Percentiles rank a stretch among this genome's conserved stretches.
Evolutionary conservation across 306 rosid genomes (phyloP).

Genomic region (Gillenia trifoliata): DNA sequence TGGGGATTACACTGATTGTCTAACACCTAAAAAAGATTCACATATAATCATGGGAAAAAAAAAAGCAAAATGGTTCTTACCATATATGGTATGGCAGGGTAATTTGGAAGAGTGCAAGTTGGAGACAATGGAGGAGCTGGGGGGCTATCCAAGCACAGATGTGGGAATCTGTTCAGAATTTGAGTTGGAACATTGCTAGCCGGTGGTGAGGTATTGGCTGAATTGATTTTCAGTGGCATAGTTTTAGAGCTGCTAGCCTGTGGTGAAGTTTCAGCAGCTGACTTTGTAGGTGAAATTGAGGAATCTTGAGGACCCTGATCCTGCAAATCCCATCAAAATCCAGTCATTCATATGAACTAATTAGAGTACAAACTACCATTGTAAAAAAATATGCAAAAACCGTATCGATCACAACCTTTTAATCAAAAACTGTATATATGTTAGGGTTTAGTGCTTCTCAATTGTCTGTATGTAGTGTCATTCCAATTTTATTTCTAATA

Average conservation of each 20-base stretch:
- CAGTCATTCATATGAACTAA: not conserved
- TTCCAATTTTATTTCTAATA: too few species aligned
- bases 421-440: not conserved
- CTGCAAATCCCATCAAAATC: not conserved
- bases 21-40: too few species aligned
- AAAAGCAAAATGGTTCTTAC: slow-evolving; percentile 4
- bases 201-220: not conserved
- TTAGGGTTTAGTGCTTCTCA: not conserved
- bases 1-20: not conserved
- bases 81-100: slow-evolving; percentile 10
- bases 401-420: too few species aligned
- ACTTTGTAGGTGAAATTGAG: not conserved
- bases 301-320: slow-evolving; percentile 10
- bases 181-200: not conserved
- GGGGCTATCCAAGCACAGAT: slow-evolving; percentile 33
- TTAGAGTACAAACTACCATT: not conserved
- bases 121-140: not conserved
- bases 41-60: not conserved
- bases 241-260: slow-evolving; percentile 9
- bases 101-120: slow-evolving; percentile 2
- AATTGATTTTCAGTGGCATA: not conserved
- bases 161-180: slow-evolving; percentile 32
- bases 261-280: not conserved
- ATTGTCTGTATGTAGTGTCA: not conserved
- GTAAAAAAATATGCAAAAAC: not conserved